phyloP scores from a whole-genome alignment of 1,284 basidiomycete genomes.

The Tylopilus sp. region DNA sequence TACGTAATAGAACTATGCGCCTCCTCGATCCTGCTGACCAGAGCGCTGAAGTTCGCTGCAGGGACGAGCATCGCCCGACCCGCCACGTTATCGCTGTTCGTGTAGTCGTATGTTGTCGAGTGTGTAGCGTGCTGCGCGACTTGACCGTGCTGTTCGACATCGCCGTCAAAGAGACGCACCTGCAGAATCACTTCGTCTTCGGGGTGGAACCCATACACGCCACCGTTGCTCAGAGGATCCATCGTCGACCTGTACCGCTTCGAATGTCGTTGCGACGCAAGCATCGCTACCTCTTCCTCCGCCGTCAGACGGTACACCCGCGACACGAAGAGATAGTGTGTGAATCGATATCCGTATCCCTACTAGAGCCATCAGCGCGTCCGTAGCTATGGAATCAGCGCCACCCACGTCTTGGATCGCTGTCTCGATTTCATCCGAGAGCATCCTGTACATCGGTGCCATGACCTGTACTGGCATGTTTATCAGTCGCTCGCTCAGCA shows the following conservation, averaged over 20 bases:
- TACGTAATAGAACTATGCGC: conserved; percentile 20
- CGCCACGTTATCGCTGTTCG: conserved; percentile 50
- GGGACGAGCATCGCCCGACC: conserved; percentile 75
- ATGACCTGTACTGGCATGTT: conserved; percentile 92
- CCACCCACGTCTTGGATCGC: conserved; percentile 59
- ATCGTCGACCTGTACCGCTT: conserved; percentile 22
- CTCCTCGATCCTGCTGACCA: conserved; percentile 40
- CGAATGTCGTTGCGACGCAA: conserved; percentile 13
- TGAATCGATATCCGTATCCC: conserved; percentile 68
- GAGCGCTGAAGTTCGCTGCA: conserved; percentile 37
- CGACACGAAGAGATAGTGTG: conserved; percentile 70
- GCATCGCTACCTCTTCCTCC: conserved; percentile 52
- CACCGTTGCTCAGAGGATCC: conserved; percentile 39
- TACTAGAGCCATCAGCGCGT: conserved; percentile 26
- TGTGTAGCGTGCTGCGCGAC: conserved; percentile 53
- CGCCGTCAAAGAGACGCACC: conserved; percentile 36
- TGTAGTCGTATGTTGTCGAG: conserved; percentile 51
- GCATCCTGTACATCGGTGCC: conserved; percentile 87
- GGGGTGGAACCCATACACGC: conserved; percentile 75
- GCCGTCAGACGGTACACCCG: conserved; percentile 65
- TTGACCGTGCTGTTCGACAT: no score
- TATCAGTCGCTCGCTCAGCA: conserved; percentile 82
- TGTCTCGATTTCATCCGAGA: conserved; percentile 73
- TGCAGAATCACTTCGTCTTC: conserved; percentile 77
- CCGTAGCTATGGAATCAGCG: neutral